Percentiles rank a stretch among this genome's conserved stretches.
Evolutionary conservation across 2,329 filamentous ascomycete species (phyloP).

Genomic region (Septoria linicola): DNA sequence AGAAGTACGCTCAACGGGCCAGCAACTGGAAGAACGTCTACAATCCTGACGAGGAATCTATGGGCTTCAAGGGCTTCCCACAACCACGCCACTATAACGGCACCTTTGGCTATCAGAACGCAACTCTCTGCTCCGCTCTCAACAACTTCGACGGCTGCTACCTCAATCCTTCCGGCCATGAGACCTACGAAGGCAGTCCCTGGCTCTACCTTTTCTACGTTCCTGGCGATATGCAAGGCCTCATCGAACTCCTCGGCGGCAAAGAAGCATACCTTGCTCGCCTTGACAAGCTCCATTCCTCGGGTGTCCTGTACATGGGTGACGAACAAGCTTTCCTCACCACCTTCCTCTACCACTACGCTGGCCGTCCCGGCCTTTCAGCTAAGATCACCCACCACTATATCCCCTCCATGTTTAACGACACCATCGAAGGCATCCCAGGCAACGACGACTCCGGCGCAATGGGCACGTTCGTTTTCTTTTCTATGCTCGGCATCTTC

Average conservation of each 20-base stretch:
- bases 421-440: constrained; percentile 58
- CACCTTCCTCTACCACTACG: constrained; percentile 66
- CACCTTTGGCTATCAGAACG: constrained; percentile 25
- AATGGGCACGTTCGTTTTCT: constrained; percentile 69
- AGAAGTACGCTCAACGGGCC: constrained; percentile 58
- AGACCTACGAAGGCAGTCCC: constrained; percentile 25
- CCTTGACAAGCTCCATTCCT: constrained; percentile 60
- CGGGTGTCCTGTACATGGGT: constrained; percentile 41
- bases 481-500: constrained; percentile 68
- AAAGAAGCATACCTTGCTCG: constrained; percentile 23
- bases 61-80: constrained; percentile 27
- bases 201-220: constrained; percentile 29
- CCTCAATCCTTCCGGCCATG: constrained; percentile 39
- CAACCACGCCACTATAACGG: constrained; percentile 24
- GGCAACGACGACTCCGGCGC: constrained; percentile 71
- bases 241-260: constrained; percentile 22
- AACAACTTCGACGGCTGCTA: constrained; percentile 29
- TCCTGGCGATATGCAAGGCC: constrained; percentile 25
- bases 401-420: constrained; percentile 60
- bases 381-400: constrained; percentile 59
- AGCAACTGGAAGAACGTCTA: constrained; percentile 58
- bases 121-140: constrained; percentile 23
- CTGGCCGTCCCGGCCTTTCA: constrained; percentile 60
- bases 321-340: constrained; percentile 35
- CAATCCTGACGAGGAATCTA: constrained; percentile 23